Percentiles rank a stretch among this genome's conserved stretches.
These are phyloP conservation scores for Exophiala viscosa DNA, from an alignment of 2,329 filamentous ascomycete genomes.

Conservation along the genomic window DNA sequence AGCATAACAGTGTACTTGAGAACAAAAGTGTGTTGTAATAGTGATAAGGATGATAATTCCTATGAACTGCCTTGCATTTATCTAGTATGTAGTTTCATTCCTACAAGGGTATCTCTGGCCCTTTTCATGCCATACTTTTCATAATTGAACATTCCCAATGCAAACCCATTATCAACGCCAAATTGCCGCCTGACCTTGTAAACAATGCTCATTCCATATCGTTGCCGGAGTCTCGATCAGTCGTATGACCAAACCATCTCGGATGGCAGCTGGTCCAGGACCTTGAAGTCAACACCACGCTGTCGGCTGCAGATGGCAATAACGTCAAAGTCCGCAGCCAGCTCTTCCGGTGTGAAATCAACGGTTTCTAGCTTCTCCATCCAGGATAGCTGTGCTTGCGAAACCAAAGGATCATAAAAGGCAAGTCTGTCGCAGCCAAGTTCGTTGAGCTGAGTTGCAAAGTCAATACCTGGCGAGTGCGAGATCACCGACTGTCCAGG, in stretches of 20 bases:
- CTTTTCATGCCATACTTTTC: no score
- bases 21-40: no score
- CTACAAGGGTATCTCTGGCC: no score
- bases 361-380: slow-evolving; percentile 21
- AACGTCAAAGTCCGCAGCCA: slow-evolving; percentile 44
- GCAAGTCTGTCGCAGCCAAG: slow-evolving; percentile 11
- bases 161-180: no score
- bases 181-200: no score
- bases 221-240: not conserved
- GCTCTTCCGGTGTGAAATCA: slow-evolving; percentile 4
- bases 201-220: no score
- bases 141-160: no score
- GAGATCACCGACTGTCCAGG: slow-evolving; percentile 21
- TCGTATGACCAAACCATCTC: slow-evolving; percentile 16
- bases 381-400: slow-evolving; percentile 6
- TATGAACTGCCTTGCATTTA: no score
- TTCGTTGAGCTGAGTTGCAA: slow-evolving; percentile 9
- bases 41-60: no score
- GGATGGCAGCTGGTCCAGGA: slow-evolving; percentile 1
- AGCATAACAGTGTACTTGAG: no score
- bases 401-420: slow-evolving; percentile 18
- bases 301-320: slow-evolving; percentile 37
- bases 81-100: no score
- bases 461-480: slow-evolving; percentile 17
- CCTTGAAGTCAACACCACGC: slow-evolving; percentile 8